Conservation (phyloP, 495 filamentous ascomycete genomes). For the Talaromyces stipitatus region DNA sequence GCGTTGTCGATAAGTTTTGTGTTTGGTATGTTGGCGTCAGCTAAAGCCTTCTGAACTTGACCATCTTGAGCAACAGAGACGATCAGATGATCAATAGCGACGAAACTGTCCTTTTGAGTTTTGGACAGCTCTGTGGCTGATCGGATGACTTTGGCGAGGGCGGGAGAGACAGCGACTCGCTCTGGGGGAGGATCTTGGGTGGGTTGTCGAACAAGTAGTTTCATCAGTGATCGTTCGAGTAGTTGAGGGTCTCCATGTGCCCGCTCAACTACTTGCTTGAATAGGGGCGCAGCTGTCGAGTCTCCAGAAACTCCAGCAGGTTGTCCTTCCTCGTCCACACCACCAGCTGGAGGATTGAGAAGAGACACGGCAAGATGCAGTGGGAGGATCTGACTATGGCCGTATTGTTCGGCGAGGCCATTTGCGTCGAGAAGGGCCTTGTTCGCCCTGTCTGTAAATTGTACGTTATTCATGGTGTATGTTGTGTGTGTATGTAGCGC, state of each 20-base stretch:
- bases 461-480: constrained; percentile 37
- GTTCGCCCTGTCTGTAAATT: constrained; percentile 88
- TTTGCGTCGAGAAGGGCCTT: constrained; percentile 82
- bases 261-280: constrained; percentile 88
- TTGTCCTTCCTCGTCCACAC: constrained; percentile 70
- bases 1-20: constrained; percentile 82
- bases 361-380: constrained; percentile 84
- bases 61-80: constrained; percentile 71
- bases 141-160: constrained; percentile 72
- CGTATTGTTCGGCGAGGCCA: constrained; percentile 74
- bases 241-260: constrained; percentile 87
- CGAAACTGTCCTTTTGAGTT: constrained; percentile 89
- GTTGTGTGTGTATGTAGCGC: background rate
- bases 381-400: constrained; percentile 82
- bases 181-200: constrained; percentile 95
- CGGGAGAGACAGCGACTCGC: constrained; percentile 67
- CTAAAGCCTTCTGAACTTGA: constrained; percentile 61
- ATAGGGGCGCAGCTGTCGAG: constrained; percentile 56
- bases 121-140: constrained; percentile 85
- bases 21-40: constrained; percentile 87
- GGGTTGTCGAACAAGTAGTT: constrained; percentile 78
- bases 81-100: constrained; percentile 92
- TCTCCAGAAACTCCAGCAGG: constrained; percentile 50
- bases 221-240: constrained; percentile 84
- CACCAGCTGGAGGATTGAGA: constrained; percentile 69